A percentile compares a stretch with the other conserved stretches of the same genome.
Evolutionary conservation across 306 rosid species (phyloP).

Genomic region (Castanea crenata): DNA sequence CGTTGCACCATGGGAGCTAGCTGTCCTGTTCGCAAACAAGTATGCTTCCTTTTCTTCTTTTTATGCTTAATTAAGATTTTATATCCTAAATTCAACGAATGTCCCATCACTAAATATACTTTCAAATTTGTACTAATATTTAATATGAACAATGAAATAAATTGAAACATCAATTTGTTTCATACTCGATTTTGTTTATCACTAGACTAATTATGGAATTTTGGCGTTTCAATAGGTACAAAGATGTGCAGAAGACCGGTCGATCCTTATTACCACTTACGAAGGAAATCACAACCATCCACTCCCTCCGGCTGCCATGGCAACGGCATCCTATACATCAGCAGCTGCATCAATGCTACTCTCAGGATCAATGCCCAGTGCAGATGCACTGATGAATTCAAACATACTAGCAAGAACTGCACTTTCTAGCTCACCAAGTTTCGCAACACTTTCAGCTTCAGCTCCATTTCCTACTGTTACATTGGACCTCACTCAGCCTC

Average conservation of each 20-base stretch:
- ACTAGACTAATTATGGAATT: neutral
- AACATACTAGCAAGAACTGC: conserved; percentile 34
- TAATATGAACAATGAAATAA: no score
- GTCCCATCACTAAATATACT: neutral
- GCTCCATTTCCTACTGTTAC: conserved; percentile 82
- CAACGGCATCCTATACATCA: conserved; percentile 72
- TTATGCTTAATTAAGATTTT: neutral
- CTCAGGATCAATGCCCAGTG: conserved; percentile 61
- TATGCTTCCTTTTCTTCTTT: neutral
- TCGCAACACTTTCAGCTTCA: conserved; percentile 67
- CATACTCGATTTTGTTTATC: no score
- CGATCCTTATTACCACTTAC: conserved; percentile 61
- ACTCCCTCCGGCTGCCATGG: conserved; percentile 68
- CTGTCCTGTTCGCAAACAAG: conserved; percentile 72
- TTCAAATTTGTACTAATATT: no score
- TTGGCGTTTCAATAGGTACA: conserved; percentile 46
- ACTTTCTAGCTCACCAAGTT: conserved; percentile 31
- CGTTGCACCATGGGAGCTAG: conserved; percentile 68
- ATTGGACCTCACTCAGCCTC: conserved; percentile 51
- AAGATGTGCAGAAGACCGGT: conserved; percentile 66
- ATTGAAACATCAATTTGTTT: no score
- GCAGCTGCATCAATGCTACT: conserved; percentile 73
- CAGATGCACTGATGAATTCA: conserved; percentile 40
- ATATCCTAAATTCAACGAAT: neutral
- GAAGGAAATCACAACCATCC: conserved; percentile 83